phyloP scores from a whole-genome alignment of 805 yeast species.

The Ogataea dorogensis region DNA sequence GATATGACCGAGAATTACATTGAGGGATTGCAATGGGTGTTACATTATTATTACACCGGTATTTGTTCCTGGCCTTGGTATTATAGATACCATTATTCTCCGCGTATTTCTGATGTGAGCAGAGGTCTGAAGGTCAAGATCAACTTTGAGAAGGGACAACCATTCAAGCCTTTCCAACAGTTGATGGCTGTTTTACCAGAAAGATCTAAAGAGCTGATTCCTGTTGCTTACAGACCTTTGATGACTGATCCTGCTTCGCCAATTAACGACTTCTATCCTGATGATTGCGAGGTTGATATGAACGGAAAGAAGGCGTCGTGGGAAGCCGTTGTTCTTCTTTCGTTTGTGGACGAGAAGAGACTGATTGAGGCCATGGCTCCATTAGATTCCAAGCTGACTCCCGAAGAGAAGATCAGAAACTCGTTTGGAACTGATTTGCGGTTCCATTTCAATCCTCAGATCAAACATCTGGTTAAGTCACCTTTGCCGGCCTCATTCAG shows the following conservation, averaged over 20 bases:
- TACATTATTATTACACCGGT: conserved; percentile 86
- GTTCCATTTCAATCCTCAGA: conserved; percentile 76
- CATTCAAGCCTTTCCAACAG: conserved; percentile 92
- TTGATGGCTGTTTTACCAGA: conserved; percentile 97
- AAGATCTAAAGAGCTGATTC: conserved; percentile 78
- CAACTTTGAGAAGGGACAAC: conserved; percentile 65
- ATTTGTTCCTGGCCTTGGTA: conserved; percentile 97
- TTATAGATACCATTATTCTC: conserved; percentile 86
- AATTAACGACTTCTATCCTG: conserved; percentile 86
- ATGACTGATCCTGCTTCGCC: conserved; percentile 88
- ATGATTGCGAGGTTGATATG: conserved; percentile 80
- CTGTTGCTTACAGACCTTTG: conserved; percentile 69
- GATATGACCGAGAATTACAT: conserved; percentile 76
- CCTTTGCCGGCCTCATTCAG: conserved; percentile 76
- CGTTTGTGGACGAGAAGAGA: conserved; percentile 85
- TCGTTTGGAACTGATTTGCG: conserved; percentile 66
- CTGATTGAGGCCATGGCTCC: conserved; percentile 73
- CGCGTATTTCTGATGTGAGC: conserved; percentile 84
- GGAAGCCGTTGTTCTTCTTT: conserved; percentile 94
- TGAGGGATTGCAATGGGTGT: conserved; percentile 97
- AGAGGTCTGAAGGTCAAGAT: conserved; percentile 67
- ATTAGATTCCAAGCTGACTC: conserved; percentile 54
- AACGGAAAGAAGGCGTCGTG: conserved; percentile 95
- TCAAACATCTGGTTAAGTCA: conserved; percentile 61
- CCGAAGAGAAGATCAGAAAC: conserved; percentile 75